Percentiles rank a stretch among this genome's conserved stretches.
These are phyloP conservation scores for Camillea tinctor DNA, from an alignment of 2,329 filamentous ascomycete genomes.

Conservation along the genomic window DNA sequence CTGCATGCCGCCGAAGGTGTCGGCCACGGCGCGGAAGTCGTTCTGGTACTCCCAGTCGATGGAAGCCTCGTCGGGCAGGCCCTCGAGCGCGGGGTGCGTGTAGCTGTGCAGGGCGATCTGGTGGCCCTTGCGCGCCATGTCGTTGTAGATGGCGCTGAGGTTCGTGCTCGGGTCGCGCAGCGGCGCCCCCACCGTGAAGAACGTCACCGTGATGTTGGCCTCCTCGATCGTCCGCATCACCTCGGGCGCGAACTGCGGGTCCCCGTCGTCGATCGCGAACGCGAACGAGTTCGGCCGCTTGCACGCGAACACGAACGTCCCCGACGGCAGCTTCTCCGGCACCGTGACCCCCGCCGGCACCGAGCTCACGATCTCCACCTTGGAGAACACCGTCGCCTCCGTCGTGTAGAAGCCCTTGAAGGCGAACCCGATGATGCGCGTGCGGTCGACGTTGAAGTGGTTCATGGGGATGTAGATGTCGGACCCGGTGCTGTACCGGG, in stretches of 20 bases:
- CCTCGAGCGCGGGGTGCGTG: conserved; percentile 67
- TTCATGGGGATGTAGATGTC: conserved; percentile 66
- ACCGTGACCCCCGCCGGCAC: conserved; percentile 52
- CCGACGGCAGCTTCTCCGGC: conserved; percentile 60
- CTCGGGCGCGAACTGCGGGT: conserved; percentile 56
- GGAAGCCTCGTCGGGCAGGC: conserved; percentile 47
- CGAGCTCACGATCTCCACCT: conserved; percentile 58
- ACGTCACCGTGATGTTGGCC: conserved; percentile 64
- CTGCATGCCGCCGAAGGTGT: conserved; percentile 36
- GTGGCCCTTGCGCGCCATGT: conserved; percentile 62
- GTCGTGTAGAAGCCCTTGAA: conserved; percentile 63
- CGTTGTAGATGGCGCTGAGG: conserved; percentile 61
- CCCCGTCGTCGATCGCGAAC: conserved; percentile 70
- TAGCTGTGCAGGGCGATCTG: conserved; percentile 68
- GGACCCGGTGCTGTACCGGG: conserved; percentile 51
- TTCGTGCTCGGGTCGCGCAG: conserved; percentile 59
- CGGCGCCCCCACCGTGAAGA: conserved; percentile 67
- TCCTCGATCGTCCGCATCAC: conserved; percentile 61
- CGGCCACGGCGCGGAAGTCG: conserved; percentile 49
- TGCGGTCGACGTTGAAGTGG: conserved; percentile 63
- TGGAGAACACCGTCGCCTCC: conserved; percentile 49
- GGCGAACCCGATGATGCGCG: conserved; percentile 55
- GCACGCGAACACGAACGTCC: conserved; percentile 61
- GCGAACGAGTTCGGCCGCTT: conserved; percentile 68
- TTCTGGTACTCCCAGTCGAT: conserved; percentile 64